Evolutionary conservation across 2,329 filamentous ascomycete genomes (phyloP).

Genomic region (Pseudocercospora crystallina): DNA sequence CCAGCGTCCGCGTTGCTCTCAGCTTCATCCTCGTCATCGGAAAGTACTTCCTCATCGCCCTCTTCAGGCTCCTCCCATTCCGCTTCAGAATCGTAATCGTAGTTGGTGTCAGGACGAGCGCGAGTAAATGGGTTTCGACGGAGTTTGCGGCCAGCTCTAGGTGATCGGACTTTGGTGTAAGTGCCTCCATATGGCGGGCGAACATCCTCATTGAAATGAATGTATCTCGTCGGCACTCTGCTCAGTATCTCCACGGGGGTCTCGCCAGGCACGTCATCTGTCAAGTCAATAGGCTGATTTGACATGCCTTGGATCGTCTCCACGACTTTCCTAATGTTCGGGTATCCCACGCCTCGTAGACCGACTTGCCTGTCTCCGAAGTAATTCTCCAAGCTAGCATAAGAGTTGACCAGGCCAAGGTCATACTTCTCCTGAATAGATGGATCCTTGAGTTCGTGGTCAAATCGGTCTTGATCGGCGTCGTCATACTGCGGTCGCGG

Average conservation of each 20-base stretch:
- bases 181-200: constrained; percentile 71
- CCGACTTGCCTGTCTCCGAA: constrained; percentile 13
- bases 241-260: constrained; percentile 25
- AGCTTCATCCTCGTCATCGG: constrained; percentile 65
- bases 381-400: constrained; percentile 21
- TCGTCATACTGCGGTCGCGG: constrained; percentile 34
- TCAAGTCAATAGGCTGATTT: constrained; percentile 45
- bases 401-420: constrained; percentile 27
- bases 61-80: constrained; percentile 76
- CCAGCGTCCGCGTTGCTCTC: constrained; percentile 75
- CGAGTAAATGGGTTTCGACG: constrained; percentile 56
- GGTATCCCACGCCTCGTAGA: constrained; percentile 24
- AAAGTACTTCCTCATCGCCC: constrained; percentile 66
- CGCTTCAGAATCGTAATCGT: constrained; percentile 81
- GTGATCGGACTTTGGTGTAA: constrained; percentile 59
- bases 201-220: constrained; percentile 63
- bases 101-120: constrained; percentile 64
- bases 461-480: constrained; percentile 30
- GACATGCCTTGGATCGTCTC: constrained; percentile 46
- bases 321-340: constrained; percentile 35
- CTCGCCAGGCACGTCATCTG: constrained; percentile 29
- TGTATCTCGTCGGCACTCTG: constrained; percentile 61
- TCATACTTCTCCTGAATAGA: constrained; percentile 33
- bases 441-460: constrained; percentile 31
- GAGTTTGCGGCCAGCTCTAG: constrained; percentile 44